Evolutionary conservation across 2,329 filamentous ascomycete genomes (phyloP), one percentile per base, ranked within the genome.

Genomic region (Monosporascus sp.): DNA sequence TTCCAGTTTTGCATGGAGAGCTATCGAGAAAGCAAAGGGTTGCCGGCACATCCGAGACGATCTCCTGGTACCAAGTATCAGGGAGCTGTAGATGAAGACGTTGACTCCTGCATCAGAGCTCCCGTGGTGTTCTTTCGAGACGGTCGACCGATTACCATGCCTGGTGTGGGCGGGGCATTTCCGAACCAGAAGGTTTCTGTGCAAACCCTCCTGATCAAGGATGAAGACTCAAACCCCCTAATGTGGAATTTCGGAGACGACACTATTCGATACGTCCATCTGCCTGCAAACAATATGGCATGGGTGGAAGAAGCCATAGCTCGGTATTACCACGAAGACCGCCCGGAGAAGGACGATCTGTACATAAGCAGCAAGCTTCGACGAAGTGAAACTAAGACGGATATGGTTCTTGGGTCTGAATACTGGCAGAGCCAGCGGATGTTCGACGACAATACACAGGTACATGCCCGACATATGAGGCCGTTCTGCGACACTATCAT

Each of bases 271-370:
- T 63, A 63, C 50, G 60, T 64, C 38, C 61, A 65, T 48, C 50
- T 65, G 25, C 63, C 63, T 8, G 58, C 60, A 11, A 65, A 64
- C 51, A 64, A 63, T 48, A 65, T 65, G 63, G 51, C 54, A 39
- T 65, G 63, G 63, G 60, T 62, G 7, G 63, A 65, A 51, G 59
- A 63, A 45, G 57, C 57, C 41, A 58, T 59, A 18, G 53, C 52
- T 14, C 51, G 57, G 25, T 57, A 60, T 51, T 62, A 60, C 42
- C 53, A 52, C 24, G 60, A 62, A 49, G 24, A 24, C 15, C 49
- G 41, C 20, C 39, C 18, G 25, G n/a, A 5, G 31, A 25, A 37
- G 25, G 41, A 36, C 9, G 25, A 51, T 36, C 20, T 4, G n/a
- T 31, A 37, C 15, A 20, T 38, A 38, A 51, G 7, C 47, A 48